Evolutionary conservation across 805 yeast genomes (phyloP).

Genomic region (Diddensiella transvaalensis): DNA sequence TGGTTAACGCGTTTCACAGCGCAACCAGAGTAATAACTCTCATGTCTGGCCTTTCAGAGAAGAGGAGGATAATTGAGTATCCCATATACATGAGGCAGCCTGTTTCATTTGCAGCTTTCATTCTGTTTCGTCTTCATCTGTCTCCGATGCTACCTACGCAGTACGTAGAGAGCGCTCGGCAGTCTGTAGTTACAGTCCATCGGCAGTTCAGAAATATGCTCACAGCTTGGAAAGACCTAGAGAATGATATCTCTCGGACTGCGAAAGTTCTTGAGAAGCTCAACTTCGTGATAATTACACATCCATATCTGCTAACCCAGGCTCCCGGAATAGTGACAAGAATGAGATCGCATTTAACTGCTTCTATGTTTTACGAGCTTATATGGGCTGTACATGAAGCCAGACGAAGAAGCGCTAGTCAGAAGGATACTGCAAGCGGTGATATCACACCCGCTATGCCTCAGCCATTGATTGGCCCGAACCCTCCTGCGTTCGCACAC

Average conservation of each 20-base stretch:
- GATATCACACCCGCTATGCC: constrained; percentile 20
- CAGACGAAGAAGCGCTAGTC: constrained; percentile 50
- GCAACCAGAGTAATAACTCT: constrained; percentile 81
- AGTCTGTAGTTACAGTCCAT: constrained; percentile 90
- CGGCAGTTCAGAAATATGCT: constrained; percentile 81
- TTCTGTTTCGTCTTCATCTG: constrained; percentile 75
- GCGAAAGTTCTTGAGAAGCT: constrained; percentile 87
- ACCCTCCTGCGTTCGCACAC: constrained; percentile 22
- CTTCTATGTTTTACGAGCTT: constrained; percentile 84
- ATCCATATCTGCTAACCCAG: constrained; percentile 75
- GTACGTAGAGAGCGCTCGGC: constrained; percentile 84
- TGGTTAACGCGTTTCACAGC: constrained; percentile 72
- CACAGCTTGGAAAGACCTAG: constrained; percentile 87
- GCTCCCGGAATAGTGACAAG: constrained; percentile 73
- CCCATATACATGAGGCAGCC: constrained; percentile 86
- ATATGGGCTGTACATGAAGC: constrained; percentile 97
- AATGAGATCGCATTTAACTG: constrained; percentile 90
- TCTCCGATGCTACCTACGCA: constrained; percentile 67
- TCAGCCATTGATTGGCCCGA: constrained; percentile 25
- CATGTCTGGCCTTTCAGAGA: constrained; percentile 65
- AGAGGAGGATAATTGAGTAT: constrained; percentile 68
- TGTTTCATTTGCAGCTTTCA: constrained; percentile 70
- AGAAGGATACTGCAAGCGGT: constrained; percentile 8
- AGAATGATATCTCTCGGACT: constrained; percentile 85
- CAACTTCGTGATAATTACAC: constrained; percentile 80